Conservation (phyloP, 805 yeast genomes). For the Lipomyces yamanashiensis region DNA sequence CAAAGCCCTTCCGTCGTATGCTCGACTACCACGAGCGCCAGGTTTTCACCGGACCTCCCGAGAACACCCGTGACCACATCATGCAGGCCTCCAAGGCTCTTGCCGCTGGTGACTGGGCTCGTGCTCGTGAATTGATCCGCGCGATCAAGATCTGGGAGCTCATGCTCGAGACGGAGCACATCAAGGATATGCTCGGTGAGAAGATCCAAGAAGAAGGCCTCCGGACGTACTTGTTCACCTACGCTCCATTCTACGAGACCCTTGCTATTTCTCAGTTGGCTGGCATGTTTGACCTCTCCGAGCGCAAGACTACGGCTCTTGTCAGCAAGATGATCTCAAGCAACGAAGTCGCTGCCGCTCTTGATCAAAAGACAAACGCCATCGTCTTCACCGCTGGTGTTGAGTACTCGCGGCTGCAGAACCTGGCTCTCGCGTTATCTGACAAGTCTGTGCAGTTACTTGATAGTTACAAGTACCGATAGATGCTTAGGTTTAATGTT, state of each 20-base stretch:
- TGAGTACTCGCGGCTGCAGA: conserved; percentile 83
- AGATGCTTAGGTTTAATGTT: neutral
- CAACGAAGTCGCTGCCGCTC: conserved; percentile 75
- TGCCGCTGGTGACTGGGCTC: conserved; percentile 87
- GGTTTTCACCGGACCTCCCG: conserved; percentile 96
- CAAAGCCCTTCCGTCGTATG: conserved; percentile 87
- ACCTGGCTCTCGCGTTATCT: conserved; percentile 79
- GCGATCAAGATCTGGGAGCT: conserved; percentile 86
- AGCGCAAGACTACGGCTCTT: conserved; percentile 61
- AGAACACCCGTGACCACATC: conserved; percentile 89
- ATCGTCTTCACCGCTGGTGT: conserved; percentile 75
- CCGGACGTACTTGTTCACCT: conserved; percentile 88
- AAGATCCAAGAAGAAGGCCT: conserved; percentile 89
- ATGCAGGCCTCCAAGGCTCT: conserved; percentile 89
- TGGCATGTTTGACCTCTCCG: conserved; percentile 65
- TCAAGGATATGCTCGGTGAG: conserved; percentile 71
- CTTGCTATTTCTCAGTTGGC: conserved; percentile 71
- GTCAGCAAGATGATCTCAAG: conserved; percentile 75
- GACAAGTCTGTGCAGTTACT: conserved; percentile 78
- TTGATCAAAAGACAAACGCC: conserved; percentile 67
- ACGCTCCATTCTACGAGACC: conserved; percentile 74
- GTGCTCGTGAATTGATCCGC: conserved; percentile 70
- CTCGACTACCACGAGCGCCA: conserved; percentile 93
- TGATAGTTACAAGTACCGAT: conserved; percentile 49
- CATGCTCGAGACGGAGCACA: conserved; percentile 67